Conservation (phyloP, 2,329 filamentous ascomycete species). For the Penicillium digitatum region DNA sequence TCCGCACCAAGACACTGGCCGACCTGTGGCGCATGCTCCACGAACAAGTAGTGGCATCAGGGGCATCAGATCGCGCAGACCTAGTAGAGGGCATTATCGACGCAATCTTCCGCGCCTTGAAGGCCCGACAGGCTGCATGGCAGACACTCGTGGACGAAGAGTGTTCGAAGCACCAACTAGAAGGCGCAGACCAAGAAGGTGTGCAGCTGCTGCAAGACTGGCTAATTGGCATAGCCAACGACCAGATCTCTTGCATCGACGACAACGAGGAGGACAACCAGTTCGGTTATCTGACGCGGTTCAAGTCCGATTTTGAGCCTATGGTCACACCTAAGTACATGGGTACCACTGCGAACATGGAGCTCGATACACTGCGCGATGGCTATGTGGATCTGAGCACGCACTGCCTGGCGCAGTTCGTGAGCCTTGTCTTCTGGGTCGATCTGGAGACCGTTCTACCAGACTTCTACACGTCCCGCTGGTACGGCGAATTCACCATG, state of each 20-base stretch:
- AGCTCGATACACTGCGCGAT: slow-evolving; percentile 73
- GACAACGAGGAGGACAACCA: slow-evolving; percentile 73
- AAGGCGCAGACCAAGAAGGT: slow-evolving; percentile 56
- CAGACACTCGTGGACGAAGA: slow-evolving; percentile 86
- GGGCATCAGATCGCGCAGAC: slow-evolving; percentile 78
- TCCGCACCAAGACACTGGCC: slow-evolving; percentile 84
- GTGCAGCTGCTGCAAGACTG: slow-evolving; percentile 77
- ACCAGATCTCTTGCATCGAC: slow-evolving; percentile 97
- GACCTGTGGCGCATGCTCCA: slow-evolving; percentile 97
- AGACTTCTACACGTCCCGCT: slow-evolving; percentile 85
- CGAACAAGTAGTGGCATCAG: slow-evolving; percentile 83
- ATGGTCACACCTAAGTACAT: slow-evolving; percentile 77
- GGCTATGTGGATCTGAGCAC: slow-evolving; percentile 94
- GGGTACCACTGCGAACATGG: slow-evolving; percentile 63
- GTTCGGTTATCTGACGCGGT: slow-evolving; percentile 78
- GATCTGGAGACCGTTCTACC: slow-evolving; percentile 81
- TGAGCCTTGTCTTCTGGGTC: slow-evolving; percentile 78
- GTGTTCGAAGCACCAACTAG: slow-evolving; percentile 64
- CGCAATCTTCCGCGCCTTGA: slow-evolving; percentile 86
- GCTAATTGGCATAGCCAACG: slow-evolving; percentile 94
- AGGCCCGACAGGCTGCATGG: slow-evolving; percentile 78
- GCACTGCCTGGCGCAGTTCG: slow-evolving; percentile 85
- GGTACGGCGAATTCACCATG: slow-evolving; percentile 85
- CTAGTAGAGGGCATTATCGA: slow-evolving; percentile 94
- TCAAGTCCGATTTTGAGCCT: slow-evolving; percentile 76